These are phyloP conservation scores for Rhododendron simsii DNA, from an alignment of 148 eudicot species.

Conservation along the genomic window DNA sequence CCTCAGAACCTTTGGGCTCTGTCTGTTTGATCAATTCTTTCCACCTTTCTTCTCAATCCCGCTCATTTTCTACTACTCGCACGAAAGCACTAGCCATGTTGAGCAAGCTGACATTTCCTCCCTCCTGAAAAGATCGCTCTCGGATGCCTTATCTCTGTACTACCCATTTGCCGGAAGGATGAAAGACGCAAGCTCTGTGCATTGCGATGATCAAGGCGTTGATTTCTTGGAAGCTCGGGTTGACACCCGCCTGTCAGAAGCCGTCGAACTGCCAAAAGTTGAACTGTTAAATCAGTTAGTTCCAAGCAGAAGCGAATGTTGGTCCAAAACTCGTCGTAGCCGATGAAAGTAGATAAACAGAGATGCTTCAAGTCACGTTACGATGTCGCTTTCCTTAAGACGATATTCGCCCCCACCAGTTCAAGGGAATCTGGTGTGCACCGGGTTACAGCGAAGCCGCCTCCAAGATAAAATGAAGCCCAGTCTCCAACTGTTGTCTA, in stretches of 20 bases:
- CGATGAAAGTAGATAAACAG: too few species aligned
- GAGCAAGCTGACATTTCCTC: conserved; percentile 6
- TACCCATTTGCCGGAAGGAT: conserved; percentile 42
- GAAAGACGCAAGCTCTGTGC: background rate
- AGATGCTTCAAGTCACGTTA: too few species aligned
- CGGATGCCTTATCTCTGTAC: conserved; percentile 26
- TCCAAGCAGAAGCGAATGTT: background rate
- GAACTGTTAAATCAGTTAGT: background rate
- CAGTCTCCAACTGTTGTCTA: too few species aligned
- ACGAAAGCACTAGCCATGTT: background rate
- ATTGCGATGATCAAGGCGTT: background rate
- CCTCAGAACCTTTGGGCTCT: conserved; percentile 24
- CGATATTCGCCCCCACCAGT: too few species aligned
- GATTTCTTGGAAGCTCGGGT: background rate
- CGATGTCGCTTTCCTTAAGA: too few species aligned
- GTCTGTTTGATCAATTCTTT: conserved; percentile 36
- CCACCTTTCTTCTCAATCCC: conserved; percentile 7
- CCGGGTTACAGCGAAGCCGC: too few species aligned
- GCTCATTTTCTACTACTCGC: conserved; percentile 24
- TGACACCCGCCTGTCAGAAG: background rate
- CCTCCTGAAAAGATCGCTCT: conserved; percentile 17
- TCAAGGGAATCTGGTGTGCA: too few species aligned
- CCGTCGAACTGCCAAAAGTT: background rate
- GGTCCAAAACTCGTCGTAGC: too few species aligned
- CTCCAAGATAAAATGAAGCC: too few species aligned